These are phyloP conservation scores for Sphaerulina musiva DNA, from an alignment of 2,329 filamentous ascomycete species.

Conservation along the genomic window DNA sequence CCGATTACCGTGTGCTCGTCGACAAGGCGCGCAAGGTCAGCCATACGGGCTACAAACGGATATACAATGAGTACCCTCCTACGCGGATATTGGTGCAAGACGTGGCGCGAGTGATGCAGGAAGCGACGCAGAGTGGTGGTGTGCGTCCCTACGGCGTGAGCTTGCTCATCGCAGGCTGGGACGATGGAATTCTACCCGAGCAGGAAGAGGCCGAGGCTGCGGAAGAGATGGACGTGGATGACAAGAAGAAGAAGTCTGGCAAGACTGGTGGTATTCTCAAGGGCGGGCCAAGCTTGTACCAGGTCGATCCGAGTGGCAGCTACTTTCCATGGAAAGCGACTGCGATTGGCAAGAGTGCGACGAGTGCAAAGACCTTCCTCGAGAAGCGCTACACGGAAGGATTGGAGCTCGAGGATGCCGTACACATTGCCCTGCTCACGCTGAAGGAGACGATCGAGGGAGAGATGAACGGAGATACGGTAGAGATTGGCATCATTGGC, in stretches of 20 bases:
- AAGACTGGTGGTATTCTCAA: constrained; percentile 96
- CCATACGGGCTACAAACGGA: constrained; percentile 97
- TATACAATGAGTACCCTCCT: constrained; percentile 99
- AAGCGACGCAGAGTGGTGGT: constrained; percentile 96
- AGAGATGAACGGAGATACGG: constrained; percentile 95
- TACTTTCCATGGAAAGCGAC: constrained; percentile 99
- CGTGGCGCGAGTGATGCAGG: constrained; percentile 95
- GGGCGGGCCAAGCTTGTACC: constrained; percentile 94
- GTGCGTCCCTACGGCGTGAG: constrained; percentile 95
- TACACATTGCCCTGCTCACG: constrained; percentile 94
- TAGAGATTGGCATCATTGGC: constrained; percentile 96
- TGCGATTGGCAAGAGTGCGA: constrained; percentile 96
- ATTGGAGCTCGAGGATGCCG: constrained; percentile 92
- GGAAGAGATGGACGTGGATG: constrained; percentile 45
- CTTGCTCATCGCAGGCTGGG: constrained; percentile 92
- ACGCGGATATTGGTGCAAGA: constrained; percentile 99
- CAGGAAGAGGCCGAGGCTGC: constrained; percentile 60
- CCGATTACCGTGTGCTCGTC: constrained; percentile 94
- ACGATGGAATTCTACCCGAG: constrained; percentile 90
- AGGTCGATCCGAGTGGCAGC: constrained; percentile 96
- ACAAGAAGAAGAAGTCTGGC: constrained; percentile 66
- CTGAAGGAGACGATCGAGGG: constrained; percentile 99
- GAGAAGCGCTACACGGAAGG: constrained; percentile 99
- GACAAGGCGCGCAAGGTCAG: constrained; percentile 98
- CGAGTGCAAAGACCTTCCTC: constrained; percentile 96